Evolutionary conservation across 495 filamentous ascomycete genomes (phyloP).

Genomic region (Podospora anserina): DNA sequence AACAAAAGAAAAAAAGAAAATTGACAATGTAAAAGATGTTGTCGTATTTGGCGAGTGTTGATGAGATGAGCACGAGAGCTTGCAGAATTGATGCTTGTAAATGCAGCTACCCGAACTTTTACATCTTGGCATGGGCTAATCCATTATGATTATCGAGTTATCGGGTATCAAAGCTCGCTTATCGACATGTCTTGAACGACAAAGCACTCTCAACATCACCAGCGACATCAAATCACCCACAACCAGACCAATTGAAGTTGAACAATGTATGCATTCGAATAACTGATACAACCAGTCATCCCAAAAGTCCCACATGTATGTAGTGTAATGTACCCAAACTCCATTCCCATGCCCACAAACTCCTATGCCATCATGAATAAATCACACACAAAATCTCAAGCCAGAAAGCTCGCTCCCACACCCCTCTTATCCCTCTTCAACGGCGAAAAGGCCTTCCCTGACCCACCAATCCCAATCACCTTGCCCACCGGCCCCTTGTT

Average conservation of each 20-base stretch:
- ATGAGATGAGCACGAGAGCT: not conserved
- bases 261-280: not conserved
- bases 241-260: not conserved
- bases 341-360: not conserved
- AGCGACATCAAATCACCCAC: not conserved
- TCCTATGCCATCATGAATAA: not conserved
- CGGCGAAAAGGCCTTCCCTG: conserved; percentile 64
- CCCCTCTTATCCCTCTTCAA: conserved; percentile 73
- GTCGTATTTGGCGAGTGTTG: not conserved
- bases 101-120: not conserved
- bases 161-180: not conserved
- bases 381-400: conserved; percentile 23
- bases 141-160: not conserved
- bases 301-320: conserved; percentile 12
- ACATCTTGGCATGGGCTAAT: not conserved
- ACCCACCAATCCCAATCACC: conserved; percentile 36
- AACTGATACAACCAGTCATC: not conserved
- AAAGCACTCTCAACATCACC: not conserved
- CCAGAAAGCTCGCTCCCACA: conserved; percentile 53
- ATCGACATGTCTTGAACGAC: not conserved
- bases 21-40: not conserved
- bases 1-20: not conserved
- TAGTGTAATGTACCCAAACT: not conserved
- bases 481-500: conserved; percentile 38
- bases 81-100: not conserved